Percentiles rank a stretch among this genome's conserved stretches.
These are phyloP conservation scores for Cunninghamia lanceolata DNA, from an alignment of 75 land plant genomes.

Conservation along the genomic window DNA sequence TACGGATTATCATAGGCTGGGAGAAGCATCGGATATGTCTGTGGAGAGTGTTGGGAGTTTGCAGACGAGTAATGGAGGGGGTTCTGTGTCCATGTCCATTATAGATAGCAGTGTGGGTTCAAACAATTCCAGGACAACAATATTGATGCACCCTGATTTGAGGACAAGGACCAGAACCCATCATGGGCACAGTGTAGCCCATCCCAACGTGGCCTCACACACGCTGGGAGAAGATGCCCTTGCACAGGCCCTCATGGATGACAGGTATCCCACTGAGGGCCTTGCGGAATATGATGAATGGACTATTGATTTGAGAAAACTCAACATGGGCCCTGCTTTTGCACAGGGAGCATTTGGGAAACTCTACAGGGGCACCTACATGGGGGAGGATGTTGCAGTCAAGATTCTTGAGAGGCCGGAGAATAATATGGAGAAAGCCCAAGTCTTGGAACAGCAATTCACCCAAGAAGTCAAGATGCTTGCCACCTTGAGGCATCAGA, in stretches of 20 bases:
- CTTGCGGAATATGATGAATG: slow-evolving; percentile 69
- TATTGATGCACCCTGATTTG: slow-evolving; percentile 50
- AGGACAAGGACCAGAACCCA: slow-evolving; percentile 19
- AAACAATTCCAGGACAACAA: slow-evolving; percentile 53
- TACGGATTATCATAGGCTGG: slow-evolving; percentile 41
- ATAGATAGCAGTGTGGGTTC: slow-evolving; percentile 61
- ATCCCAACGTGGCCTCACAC: slow-evolving; percentile 31
- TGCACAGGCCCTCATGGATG: slow-evolving; percentile 66
- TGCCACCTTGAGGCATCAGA: slow-evolving; percentile 59
- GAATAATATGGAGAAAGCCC: slow-evolving; percentile 54
- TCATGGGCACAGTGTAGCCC: slow-evolving; percentile 48
- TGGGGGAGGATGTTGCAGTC: slow-evolving; percentile 80
- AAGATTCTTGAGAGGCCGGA: slow-evolving; percentile 82
- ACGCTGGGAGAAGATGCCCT: slow-evolving; percentile 56
- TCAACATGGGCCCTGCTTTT: slow-evolving; percentile 65
- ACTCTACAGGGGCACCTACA: slow-evolving; percentile 74
- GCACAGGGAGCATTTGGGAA: slow-evolving; percentile 72
- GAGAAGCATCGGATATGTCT: slow-evolving; percentile 58
- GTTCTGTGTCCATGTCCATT: slow-evolving; percentile 51
- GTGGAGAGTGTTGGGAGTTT: slow-evolving; percentile 50
- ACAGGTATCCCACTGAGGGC: slow-evolving; percentile 49
- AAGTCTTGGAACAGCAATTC: slow-evolving; percentile 70
- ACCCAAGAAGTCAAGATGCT: slow-evolving; percentile 79
- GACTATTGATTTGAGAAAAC: slow-evolving; percentile 65
- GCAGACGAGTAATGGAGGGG: slow-evolving; percentile 60